Evolutionary conservation across 352 stramenopile genomes (phyloP), one percentile per base, ranked within the genome.

Genomic region (Phytophthora sp.): DNA sequence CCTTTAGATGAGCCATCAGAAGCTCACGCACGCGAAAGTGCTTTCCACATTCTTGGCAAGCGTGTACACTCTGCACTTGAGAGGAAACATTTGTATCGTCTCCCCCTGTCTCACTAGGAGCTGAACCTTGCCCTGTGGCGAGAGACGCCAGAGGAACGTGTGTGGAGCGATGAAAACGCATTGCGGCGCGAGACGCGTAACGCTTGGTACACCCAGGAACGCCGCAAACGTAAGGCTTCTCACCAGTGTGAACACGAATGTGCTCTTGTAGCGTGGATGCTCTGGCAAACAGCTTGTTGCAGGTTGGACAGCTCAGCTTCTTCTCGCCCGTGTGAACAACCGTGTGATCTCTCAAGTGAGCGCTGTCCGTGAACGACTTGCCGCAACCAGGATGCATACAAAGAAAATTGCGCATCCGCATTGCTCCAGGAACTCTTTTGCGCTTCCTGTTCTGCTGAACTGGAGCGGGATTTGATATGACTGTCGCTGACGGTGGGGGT

Each of bases 321-420:
- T 88, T 88, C 56, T 88, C 81, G 45, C 81, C 78, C 28, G 79
- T 88, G 63, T 90, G 81, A n/a, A 90, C 81, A 30, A 88, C 80
- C 27, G 76, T 90, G 62, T 90, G 81, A 54, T 90, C 79, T 52
- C 79, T 65, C 43, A 89, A 61, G 38, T 91, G 79, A 30, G 81
- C 81, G 53, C 83, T 91, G 65, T 89, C 79, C 13, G 77, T 76
- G 53, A 91, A 91, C 20, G 79, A 84, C 59, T 91, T 91, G 43
- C 75, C 79, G 48, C 81, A 91, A 13, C 72, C 74, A 50, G 79
- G 79, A 49, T 91, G 77, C 54, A 84, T 84, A 41, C 81, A 89
- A 17, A 87, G 62, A 23, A 91, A 91, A 35, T 89, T 91, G 43
- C 79, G 79, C 57, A 91, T 77, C 8, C 81, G 81, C 52, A 81